Percentiles rank a stretch among this genome's conserved stretches.
Conservation (phyloP, 306 rosid genomes). For the Trifolium repens region DNA sequence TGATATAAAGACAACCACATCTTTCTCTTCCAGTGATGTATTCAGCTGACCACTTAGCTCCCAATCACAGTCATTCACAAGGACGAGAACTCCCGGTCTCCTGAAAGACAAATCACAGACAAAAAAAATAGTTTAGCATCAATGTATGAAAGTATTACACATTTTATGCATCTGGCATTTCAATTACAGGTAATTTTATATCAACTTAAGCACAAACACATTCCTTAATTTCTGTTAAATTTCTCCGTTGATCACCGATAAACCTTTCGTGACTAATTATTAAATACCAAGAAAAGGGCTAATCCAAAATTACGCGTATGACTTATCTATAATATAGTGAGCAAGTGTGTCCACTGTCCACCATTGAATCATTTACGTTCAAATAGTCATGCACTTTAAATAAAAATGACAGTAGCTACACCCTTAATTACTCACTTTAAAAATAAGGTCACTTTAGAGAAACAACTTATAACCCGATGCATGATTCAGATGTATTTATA, state of each 20-base stretch:
- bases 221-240: conserved; percentile 2
- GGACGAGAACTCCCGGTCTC: conserved; percentile 96
- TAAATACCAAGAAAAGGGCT: neutral
- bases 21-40: conserved; percentile 83
- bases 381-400: neutral
- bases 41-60: conserved; percentile 89
- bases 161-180: neutral
- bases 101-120: conserved; percentile 54
- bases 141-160: neutral
- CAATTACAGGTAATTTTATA: neutral
- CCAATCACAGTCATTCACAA: conserved; percentile 96
- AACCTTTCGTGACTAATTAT: conserved; percentile 8
- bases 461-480: conserved; percentile 17
- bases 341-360: neutral
- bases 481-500: conserved; percentile 10
- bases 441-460: conserved; percentile 9
- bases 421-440: neutral
- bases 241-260: neutral
- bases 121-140: neutral
- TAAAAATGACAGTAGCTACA: neutral
- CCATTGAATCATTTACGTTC: conserved; percentile 2
- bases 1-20: conserved; percentile 88
- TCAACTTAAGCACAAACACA: conserved; percentile 22
- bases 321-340: neutral
- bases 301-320: conserved; percentile 1